A percentile compares a stretch with the other conserved stretches of the same genome.
phyloP scores from a whole-genome alignment of 2,329 filamentous ascomycete species.

The Triangularia verruculosa region DNA sequence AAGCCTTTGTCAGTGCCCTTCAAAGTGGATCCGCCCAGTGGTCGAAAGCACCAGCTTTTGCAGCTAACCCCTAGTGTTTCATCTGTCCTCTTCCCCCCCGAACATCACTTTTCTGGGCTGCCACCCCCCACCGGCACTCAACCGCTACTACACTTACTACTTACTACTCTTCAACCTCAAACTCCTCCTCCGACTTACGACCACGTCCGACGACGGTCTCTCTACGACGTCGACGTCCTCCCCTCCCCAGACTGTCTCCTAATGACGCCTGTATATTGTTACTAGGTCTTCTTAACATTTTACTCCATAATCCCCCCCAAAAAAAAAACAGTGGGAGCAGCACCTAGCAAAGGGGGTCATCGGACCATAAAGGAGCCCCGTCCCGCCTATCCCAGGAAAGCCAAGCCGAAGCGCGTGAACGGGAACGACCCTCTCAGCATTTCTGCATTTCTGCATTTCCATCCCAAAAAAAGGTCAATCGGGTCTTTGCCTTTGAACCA shows the following conservation, averaged over 20 bases:
- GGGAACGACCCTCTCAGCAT: slow-evolving; percentile 8
- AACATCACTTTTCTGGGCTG: not conserved
- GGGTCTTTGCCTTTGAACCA: not conserved
- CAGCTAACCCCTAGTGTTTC: not conserved
- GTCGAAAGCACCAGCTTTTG: not conserved
- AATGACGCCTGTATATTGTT: slow-evolving; percentile 8
- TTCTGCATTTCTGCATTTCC: slow-evolving; percentile 9
- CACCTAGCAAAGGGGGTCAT: not conserved
- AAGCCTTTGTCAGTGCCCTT: not conserved
- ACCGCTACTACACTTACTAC: not conserved
- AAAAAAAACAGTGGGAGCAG: not conserved
- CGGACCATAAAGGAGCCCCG: slow-evolving; percentile 6
- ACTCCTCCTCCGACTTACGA: not conserved
- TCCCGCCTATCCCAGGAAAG: slow-evolving; percentile 6
- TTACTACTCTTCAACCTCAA: not conserved
- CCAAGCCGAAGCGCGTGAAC: slow-evolving; percentile 17
- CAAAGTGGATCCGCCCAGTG: not conserved
- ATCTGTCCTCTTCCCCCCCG: not conserved
- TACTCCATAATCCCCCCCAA: not conserved
- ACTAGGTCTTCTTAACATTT: not conserved
- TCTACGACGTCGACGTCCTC: not conserved
- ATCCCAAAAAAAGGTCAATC: not conserved
- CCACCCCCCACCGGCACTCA: not conserved
- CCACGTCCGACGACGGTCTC: not conserved
- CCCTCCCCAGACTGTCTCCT: not conserved